Conservation (phyloP, 257 asterid species). For the Petunia axillaris region DNA sequence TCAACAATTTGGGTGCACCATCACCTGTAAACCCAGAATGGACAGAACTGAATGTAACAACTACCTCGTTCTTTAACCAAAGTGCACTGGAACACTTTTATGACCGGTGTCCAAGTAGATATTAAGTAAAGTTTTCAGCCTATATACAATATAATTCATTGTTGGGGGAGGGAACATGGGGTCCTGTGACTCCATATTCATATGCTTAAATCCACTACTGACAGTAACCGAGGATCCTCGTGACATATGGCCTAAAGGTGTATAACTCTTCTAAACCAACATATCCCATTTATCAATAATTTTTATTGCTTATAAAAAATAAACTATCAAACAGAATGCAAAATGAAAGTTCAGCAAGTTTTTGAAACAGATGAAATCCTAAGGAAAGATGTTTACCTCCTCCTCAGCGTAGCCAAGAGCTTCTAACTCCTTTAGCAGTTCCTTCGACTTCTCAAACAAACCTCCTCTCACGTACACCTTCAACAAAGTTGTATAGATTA, state of each 20-base stretch:
- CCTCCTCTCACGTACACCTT: slow-evolving; percentile 85
- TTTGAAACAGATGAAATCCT: slow-evolving; percentile 19
- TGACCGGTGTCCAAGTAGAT: too few species aligned
- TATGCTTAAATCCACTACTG: too few species aligned
- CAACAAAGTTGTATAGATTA: slow-evolving; percentile 75
- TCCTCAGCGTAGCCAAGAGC: slow-evolving; percentile 79
- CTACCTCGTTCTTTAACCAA: too few species aligned
- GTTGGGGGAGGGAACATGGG: too few species aligned
- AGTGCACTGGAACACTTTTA: too few species aligned
- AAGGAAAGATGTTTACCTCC: slow-evolving; percentile 58
- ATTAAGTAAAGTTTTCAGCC: too few species aligned
- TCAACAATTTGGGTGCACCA: too few species aligned
- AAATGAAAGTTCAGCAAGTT: not conserved
- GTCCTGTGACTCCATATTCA: too few species aligned
- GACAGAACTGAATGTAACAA: too few species aligned
- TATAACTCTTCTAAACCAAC: not conserved
- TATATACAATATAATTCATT: too few species aligned
- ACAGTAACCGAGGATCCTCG: not conserved
- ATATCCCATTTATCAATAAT: slow-evolving; percentile 15
- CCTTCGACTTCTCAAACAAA: slow-evolving; percentile 86
- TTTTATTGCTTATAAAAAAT: not conserved
- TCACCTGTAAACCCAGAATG: too few species aligned
- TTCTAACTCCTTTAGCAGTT: slow-evolving; percentile 71
- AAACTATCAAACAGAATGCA: not conserved
- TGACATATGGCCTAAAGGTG: not conserved